phyloP scores from a whole-genome alignment of 2,329 filamentous ascomycete species.

The Kalaharituber pfeilii region DNA sequence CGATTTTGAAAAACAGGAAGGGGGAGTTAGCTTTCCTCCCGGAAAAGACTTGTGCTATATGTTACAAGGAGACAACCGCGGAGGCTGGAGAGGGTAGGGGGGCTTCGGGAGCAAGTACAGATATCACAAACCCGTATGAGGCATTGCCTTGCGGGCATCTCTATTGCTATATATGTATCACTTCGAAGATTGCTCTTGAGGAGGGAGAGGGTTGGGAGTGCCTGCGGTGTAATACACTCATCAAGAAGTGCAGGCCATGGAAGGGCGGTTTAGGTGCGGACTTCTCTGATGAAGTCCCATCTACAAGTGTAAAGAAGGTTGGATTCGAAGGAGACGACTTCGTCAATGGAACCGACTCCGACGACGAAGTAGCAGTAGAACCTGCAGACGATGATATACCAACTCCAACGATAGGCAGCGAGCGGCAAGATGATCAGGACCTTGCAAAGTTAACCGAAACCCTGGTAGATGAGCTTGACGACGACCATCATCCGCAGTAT shows the following conservation, averaged over 20 bases:
- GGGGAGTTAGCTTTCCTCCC: slow-evolving; percentile 76
- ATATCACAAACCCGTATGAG: slow-evolving; percentile 93
- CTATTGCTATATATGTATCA: slow-evolving; percentile 94
- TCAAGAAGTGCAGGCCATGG: slow-evolving; percentile 82
- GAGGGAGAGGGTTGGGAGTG: slow-evolving; percentile 91
- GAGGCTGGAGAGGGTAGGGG: slow-evolving; percentile 13
- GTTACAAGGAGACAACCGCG: slow-evolving; percentile 53
- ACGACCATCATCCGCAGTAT: slow-evolving; percentile 18
- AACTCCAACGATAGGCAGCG: slow-evolving; percentile 9
- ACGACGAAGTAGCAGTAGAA: slow-evolving; percentile 8
- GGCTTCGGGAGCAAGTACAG: slow-evolving; percentile 27
- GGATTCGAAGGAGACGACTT: slow-evolving; percentile 24
- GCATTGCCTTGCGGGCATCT: slow-evolving; percentile 74
- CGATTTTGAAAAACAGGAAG: slow-evolving; percentile 31
- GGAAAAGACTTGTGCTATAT: slow-evolving; percentile 88
- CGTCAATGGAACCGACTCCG: slow-evolving; percentile 20
- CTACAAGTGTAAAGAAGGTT: slow-evolving; percentile 21
- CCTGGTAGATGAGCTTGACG: slow-evolving; percentile 23
- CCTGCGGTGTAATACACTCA: slow-evolving; percentile 65
- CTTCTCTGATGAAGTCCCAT: slow-evolving; percentile 33
- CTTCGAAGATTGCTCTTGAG: slow-evolving; percentile 72
- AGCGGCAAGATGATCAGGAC: slow-evolving; percentile 13
- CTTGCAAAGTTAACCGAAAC: slow-evolving; percentile 1
- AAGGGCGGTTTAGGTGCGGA: slow-evolving; percentile 65
- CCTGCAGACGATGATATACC: slow-evolving; percentile 12